Percentiles rank a stretch among this genome's conserved stretches.
These are phyloP conservation scores for Entomortierella lignicola DNA, from an alignment of 192 early-diverging fungal genomes.

Conservation along the genomic window DNA sequence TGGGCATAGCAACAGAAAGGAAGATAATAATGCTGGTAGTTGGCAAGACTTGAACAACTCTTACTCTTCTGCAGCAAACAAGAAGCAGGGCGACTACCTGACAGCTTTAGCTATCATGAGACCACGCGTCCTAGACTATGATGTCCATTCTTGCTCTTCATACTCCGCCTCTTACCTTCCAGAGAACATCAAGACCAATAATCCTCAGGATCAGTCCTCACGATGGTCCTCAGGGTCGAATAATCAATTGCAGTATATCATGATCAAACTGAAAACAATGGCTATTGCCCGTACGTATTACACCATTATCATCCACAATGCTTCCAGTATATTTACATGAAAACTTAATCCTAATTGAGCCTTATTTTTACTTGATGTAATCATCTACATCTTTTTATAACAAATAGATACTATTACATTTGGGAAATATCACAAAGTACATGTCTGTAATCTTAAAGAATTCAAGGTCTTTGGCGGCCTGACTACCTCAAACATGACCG, in stretches of 20 bases:
- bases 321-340: neutral
- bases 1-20: neutral
- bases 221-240: constrained; percentile 90
- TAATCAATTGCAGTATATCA: constrained; percentile 93
- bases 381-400: neutral
- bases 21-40: neutral
- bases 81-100: constrained; percentile 46
- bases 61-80: constrained; percentile 1
- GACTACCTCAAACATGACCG: constrained; percentile 84
- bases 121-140: constrained; percentile 60
- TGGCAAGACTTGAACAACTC: neutral
- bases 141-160: constrained; percentile 81
- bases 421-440: constrained; percentile 93
- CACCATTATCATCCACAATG: neutral
- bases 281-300: constrained; percentile 80
- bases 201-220: constrained; percentile 89
- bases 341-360: no score
- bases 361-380: neutral
- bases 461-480: constrained; percentile 96
- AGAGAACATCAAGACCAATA: constrained; percentile 82
- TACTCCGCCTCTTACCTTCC: constrained; percentile 89
- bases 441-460: constrained; percentile 97
- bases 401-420: constrained; percentile 86
- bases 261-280: constrained; percentile 87
- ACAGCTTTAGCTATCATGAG: constrained; percentile 52